phyloP scores from a whole-genome alignment of 192 early-diverging fungal species.

The Backusella morwellensis region DNA sequence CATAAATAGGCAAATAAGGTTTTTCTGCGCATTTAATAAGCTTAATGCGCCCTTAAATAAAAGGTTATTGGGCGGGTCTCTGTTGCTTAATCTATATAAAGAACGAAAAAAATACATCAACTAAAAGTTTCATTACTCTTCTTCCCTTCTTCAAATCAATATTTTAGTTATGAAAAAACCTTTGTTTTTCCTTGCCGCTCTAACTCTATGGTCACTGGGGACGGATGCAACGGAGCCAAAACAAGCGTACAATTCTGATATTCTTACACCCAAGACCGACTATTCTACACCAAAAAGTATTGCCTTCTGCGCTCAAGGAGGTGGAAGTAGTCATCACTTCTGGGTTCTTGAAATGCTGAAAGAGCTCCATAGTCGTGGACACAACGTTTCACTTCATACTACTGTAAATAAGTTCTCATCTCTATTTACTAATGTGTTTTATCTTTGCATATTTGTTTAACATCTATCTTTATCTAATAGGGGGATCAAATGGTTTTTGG shows the following conservation, averaged over 20 bases:
- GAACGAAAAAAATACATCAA: not conserved
- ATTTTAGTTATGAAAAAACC: not conserved
- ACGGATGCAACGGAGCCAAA: not conserved
- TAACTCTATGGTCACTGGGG: not conserved
- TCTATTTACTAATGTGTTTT: not conserved
- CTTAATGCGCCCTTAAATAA: not conserved
- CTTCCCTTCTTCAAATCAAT: not conserved
- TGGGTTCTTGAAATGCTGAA: slow-evolving; percentile 31
- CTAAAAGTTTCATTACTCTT: not conserved
- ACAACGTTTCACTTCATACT: slow-evolving; percentile 19
- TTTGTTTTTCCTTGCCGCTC: not conserved
- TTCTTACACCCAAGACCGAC: not conserved
- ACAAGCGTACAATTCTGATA: not conserved
- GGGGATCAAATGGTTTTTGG: slow-evolving; percentile 14
- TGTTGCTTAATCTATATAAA: not conserved
- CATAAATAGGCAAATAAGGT: not conserved
- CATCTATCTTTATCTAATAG: not conserved
- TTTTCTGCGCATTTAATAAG: not conserved
- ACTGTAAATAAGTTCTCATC: not conserved
- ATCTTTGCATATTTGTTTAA: not conserved
- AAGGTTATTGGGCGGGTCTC: not conserved
- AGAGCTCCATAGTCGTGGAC: slow-evolving; percentile 15
- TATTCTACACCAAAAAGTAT: not conserved
- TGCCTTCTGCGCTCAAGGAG: not conserved
- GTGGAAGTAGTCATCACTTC: slow-evolving; percentile 23